Conservation (phyloP, 768 basidiomycete genomes). For the Tephrocybe sp. region DNA sequence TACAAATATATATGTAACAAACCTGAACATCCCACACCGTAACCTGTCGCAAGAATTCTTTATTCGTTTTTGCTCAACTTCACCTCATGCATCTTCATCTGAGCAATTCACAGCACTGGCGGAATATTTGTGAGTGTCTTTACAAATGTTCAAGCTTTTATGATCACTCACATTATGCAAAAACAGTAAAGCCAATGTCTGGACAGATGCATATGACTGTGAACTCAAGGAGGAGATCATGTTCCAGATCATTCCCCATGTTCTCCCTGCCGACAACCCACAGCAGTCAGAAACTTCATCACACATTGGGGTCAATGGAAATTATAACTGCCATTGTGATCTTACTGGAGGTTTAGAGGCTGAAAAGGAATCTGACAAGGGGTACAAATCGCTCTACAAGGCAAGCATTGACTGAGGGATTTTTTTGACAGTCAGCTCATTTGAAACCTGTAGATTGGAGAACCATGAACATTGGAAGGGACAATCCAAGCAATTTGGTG, state of each 20-base stretch:
- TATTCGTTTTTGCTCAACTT: slow-evolving; percentile 31
- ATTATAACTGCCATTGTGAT: slow-evolving; percentile 25
- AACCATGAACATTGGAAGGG: slow-evolving; percentile 5
- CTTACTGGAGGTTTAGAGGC: slow-evolving; percentile 21
- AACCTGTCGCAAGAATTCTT: slow-evolving; percentile 30
- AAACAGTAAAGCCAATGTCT: slow-evolving; percentile 10
- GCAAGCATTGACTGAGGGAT: slow-evolving; percentile 2
- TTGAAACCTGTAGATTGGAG: slow-evolving; percentile 6
- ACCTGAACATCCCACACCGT: slow-evolving; percentile 27
- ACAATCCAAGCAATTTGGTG: slow-evolving; percentile 8
- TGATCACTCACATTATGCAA: no score
- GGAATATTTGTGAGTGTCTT: slow-evolving; percentile 15
- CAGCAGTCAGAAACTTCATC: slow-evolving; percentile 29
- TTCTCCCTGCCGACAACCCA: slow-evolving; percentile 33
- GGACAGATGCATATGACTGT: slow-evolving; percentile 28
- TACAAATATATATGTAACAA: slow-evolving; percentile 31
- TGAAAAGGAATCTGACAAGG: slow-evolving; percentile 19
- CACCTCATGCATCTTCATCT: slow-evolving; percentile 25
- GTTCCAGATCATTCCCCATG: slow-evolving; percentile 23
- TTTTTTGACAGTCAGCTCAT: neutral
- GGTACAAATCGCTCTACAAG: slow-evolving; percentile 18
- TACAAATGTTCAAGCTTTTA: no score
- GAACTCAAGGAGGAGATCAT: slow-evolving; percentile 22
- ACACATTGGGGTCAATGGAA: slow-evolving; percentile 22
- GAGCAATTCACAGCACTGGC: slow-evolving; percentile 30